Base-by-base conservation (phyloP, 176 grass and related monocot species). In the Raddia guianensis region DNA sequence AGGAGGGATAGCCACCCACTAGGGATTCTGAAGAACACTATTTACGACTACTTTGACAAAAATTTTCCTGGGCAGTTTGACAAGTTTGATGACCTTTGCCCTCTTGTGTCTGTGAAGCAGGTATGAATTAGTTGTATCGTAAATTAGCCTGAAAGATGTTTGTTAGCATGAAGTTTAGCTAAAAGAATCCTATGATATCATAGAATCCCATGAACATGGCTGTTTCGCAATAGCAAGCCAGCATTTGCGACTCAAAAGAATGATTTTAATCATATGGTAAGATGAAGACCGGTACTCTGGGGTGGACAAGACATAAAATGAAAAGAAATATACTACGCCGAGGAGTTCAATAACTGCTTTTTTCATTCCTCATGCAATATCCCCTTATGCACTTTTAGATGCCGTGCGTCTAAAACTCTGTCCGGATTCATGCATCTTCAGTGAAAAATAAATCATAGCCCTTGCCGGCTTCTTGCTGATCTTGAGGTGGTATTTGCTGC, bases 61-160 rank as follows among this genome's bases (percentile, higher is more conserved):
- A 95, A 76, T 65, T 93, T 93, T 11, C 6, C 86, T 33, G 73
- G 89, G 12, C 76, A 90, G 63, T 98, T 91, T 81, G 82, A 86
- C 64, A 95, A 98, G 84, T 95, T 95, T 63, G 96, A 98, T 77
- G 90, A 98, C 87, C 92, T 95, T 73, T 91, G 92, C 50, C 96
- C 92, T 27, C 88, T 98, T 89, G 96, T 95, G 78, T 91, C 96
- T 51, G 61, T 91, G 51, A 94, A 95, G 34, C 84, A 98, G 96
- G 96, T 98, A 86, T 33, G 74, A 8, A 20, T 16, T 64, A 66
- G 13, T 9, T 19, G 21, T 75, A 62, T 27, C 6, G 51, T 76
- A 21, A 70, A 46, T 37, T 73, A 40, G 12, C 60, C 6, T 45
- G 12, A 48, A 5, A 11, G 9, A 32, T 80, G 51, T 80, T 14